Evolutionary conservation across 177 flowering plant species (phyloP).

Genomic region (Telopea speciosissima): DNA sequence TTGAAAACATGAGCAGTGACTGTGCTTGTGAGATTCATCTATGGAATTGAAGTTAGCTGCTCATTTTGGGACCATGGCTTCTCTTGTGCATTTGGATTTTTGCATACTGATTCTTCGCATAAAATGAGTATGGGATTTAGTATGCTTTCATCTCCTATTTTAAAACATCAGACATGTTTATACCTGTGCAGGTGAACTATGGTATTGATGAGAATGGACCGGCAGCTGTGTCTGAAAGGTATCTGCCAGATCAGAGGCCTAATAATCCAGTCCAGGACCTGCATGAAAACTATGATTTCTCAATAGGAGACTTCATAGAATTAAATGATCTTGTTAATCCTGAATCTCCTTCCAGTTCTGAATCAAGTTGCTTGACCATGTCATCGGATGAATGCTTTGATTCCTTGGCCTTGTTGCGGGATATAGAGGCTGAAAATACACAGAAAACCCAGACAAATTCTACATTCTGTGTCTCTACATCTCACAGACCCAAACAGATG

Average conservation of each 20-base stretch:
- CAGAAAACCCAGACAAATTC: constrained; percentile 16
- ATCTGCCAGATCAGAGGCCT: constrained; percentile 1
- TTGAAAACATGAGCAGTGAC: not conserved
- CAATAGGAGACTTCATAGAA: constrained; percentile 45
- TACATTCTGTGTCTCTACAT: constrained; percentile 16
- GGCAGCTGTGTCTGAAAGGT: constrained; percentile 2
- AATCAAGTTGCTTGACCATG: constrained; percentile 34
- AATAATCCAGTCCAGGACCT: constrained; percentile 4
- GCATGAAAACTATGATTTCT: constrained; percentile 8
- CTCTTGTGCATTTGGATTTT: constrained; percentile 15
- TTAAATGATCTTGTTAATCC: constrained; percentile 38
- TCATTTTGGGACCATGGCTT: not conserved
- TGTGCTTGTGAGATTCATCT: not conserved
- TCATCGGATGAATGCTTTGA: constrained; percentile 50
- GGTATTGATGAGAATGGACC: constrained; percentile 11
- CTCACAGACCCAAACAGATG: constrained; percentile 15
- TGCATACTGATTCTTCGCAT: not conserved
- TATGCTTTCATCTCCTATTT: not conserved
- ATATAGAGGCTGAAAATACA: constrained; percentile 19
- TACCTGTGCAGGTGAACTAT: constrained; percentile 24
- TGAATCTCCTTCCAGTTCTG: constrained; percentile 40
- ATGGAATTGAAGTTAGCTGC: not conserved
- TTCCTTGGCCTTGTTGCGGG: constrained; percentile 28
- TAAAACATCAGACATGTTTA: not conserved
- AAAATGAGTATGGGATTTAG: not conserved